Evolutionary conservation across 768 basidiomycete species (phyloP), one percentile per base, ranked within the genome.

Genomic region (Mrakia frigida): DNA sequence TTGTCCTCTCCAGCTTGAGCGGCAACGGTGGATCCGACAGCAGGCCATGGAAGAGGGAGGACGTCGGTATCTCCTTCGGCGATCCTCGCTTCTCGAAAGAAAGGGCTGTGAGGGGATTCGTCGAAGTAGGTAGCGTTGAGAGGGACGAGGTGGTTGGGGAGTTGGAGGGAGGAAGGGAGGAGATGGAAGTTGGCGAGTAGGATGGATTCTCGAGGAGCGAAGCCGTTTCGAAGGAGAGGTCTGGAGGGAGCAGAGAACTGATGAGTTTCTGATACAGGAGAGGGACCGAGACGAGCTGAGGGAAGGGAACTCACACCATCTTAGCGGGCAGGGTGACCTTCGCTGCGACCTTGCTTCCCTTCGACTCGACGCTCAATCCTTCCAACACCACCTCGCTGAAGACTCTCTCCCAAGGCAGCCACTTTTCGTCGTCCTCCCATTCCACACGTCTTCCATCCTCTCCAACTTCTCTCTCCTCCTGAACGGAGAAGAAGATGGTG

Each of bases 111-210:
- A 25, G 56, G 56, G 5, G n/a, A 56, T 5, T 56, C 13, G 56
- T 56, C n/a, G 25, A n/a, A 56, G 56, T 56, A 10, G 28, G 56
- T 56, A 9, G 28, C 56, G 56, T 56, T 56, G 56, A 56, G 56
- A 56, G 56, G 56, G 5, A 56, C n/a, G 56, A 56, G 56, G 56
- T 56, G 56, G n/a, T 56, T 56, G 56, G 56, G 56, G 4, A 56
- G 56, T 56, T 56, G 56, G n/a, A 56, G 56, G 25, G 56, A 56
- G n/a, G 56, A 56, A 56, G 56, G 56, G 56, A 56, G 56, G 56
- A 56, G 56, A 56, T 56, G 56, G 56, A 56, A 56, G 56, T 56
- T 56, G 56, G 56, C 56, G 56, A 56, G 56, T 25, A 56, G 56
- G 13, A 25, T 56, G 6, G 56, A 56, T 56, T 56, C 56, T 25